Evolutionary conservation across 345 rosid species (phyloP).

Genomic region (Camelina laxa): DNA sequence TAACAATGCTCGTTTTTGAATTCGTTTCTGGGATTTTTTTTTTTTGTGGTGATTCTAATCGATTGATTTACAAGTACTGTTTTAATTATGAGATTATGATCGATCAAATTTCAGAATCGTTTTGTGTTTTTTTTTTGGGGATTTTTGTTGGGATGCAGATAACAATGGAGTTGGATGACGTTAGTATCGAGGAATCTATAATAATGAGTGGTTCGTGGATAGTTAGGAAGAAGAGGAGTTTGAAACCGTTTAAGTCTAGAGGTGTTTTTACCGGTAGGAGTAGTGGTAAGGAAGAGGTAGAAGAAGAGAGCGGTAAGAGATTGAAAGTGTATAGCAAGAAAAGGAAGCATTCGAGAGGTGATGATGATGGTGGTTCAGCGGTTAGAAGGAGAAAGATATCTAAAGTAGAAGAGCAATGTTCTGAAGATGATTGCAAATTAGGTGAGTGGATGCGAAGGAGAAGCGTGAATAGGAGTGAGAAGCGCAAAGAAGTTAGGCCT

Average conservation of each 20-base stretch:
- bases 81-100: neutral
- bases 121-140: neutral
- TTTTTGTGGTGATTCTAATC: neutral
- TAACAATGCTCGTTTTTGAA: no score
- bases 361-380: neutral
- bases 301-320: neutral
- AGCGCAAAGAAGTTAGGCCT: neutral
- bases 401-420: neutral
- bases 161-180: neutral
- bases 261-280: neutral
- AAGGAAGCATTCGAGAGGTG: neutral
- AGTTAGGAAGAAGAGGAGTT: slow-evolving; percentile 36
- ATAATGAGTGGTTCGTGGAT: slow-evolving; percentile 15
- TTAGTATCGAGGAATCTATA: neutral
- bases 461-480: neutral
- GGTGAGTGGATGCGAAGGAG: neutral
- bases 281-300: neutral
- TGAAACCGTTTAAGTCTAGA: neutral
- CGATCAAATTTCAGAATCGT: neutral
- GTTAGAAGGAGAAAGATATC: slow-evolving; percentile 6
- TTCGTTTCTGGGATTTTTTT: no score
- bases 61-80: neutral
- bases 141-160: neutral
- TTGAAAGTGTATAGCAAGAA: neutral
- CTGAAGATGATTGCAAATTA: slow-evolving; percentile 10